phyloP scores from a whole-genome alignment of 2,329 filamentous ascomycete species.

The Ascochyta pisi region DNA sequence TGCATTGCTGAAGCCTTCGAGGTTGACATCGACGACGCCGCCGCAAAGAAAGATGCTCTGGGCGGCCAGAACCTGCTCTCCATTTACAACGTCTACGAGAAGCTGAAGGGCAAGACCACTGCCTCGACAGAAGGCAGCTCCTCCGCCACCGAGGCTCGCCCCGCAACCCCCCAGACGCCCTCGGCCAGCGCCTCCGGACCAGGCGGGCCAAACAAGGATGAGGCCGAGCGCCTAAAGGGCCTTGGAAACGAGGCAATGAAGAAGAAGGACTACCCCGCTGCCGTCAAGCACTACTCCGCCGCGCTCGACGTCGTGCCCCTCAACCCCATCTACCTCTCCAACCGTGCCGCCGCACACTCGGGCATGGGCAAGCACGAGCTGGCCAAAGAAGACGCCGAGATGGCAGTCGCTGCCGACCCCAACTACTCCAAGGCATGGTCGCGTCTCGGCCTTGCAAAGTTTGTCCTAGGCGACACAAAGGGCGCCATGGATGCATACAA shows the following conservation, averaged over 20 bases:
- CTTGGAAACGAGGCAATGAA: constrained; percentile 95
- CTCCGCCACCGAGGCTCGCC: constrained; percentile 51
- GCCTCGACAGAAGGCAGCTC: constrained; percentile 54
- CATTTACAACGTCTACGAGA: constrained; percentile 97
- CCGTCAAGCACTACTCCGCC: constrained; percentile 87
- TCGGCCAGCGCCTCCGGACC: constrained; percentile 43
- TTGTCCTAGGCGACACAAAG: constrained; percentile 87
- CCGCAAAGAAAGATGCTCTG: constrained; percentile 76
- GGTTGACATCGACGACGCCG: constrained; percentile 81
- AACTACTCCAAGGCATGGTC: constrained; percentile 98
- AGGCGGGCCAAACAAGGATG: constrained; percentile 67
- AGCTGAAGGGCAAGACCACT: constrained; percentile 74
- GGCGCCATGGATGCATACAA: constrained; percentile 95
- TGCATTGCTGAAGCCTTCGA: constrained; percentile 97
- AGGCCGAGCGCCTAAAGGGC: constrained; percentile 87
- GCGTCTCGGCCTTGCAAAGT: constrained; percentile 86
- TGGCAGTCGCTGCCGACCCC: constrained; percentile 86
- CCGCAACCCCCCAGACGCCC: constrained; percentile 49
- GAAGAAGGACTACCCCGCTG: constrained; percentile 83
- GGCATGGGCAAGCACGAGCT: constrained; percentile 83
- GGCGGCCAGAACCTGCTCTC: constrained; percentile 86
- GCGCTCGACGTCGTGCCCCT: constrained; percentile 80
- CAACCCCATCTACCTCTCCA: constrained; percentile 97
- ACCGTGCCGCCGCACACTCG: constrained; percentile 92
- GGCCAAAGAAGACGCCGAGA: constrained; percentile 86